Evolutionary conservation across 371 early-diverging fungal genomes (phyloP).

Genomic region (Funneliformis caledonium): DNA sequence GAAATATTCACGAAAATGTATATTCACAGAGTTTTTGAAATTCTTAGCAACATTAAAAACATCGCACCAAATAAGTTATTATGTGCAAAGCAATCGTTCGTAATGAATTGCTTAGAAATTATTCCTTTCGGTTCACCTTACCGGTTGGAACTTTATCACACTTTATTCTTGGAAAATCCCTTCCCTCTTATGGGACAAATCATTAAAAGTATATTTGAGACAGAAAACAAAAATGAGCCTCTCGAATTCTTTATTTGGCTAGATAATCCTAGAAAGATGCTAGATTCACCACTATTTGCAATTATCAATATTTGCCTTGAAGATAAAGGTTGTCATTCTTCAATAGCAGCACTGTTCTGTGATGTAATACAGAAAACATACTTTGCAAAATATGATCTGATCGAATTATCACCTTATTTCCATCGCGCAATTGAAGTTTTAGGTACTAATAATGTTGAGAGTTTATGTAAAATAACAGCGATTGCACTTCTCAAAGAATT

Average conservation of each 20-base stretch:
- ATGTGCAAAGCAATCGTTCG: not conserved
- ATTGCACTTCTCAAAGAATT: conserved; percentile 33
- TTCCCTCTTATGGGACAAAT: conserved; percentile 26
- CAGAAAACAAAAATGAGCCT: not conserved
- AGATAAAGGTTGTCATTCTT: not conserved
- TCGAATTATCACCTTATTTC: not conserved
- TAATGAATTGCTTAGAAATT: not conserved
- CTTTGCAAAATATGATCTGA: conserved; percentile 8
- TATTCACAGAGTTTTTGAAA: not conserved
- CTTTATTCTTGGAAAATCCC: conserved; percentile 5
- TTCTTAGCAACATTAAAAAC: not conserved
- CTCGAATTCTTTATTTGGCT: not conserved
- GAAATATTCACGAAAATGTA: conserved; percentile 6
- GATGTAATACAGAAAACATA: conserved; percentile 33
- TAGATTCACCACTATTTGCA: not conserved
- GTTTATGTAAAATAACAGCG: not conserved
- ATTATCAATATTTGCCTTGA: conserved; percentile 17
- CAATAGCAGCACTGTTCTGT: conserved; percentile 21
- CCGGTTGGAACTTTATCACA: not conserved
- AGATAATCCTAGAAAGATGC: not conserved
- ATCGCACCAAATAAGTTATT: not conserved
- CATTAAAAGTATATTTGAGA: conserved; percentile 27
- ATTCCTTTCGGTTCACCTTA: conserved; percentile 5
- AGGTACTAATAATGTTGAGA: not conserved
- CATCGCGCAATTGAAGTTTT: conserved; percentile 9